These are phyloP conservation scores for Hirschfeldia incana DNA, from an alignment of 345 rosid species.

Conservation along the genomic window DNA sequence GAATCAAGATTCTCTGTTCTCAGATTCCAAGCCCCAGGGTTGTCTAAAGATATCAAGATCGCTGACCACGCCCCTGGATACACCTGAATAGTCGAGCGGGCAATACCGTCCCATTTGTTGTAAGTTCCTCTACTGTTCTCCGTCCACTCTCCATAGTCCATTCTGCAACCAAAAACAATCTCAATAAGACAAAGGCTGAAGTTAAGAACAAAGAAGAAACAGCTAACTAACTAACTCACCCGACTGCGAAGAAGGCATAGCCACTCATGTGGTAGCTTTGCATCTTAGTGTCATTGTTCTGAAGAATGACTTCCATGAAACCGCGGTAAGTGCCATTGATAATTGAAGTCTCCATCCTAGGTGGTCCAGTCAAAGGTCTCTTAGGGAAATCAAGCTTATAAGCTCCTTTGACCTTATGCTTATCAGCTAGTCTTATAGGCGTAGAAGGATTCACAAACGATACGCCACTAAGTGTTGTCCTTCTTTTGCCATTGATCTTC, in stretches of 20 bases:
- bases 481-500: conserved; percentile 63
- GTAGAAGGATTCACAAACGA: conserved; percentile 87
- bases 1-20: conserved; percentile 97
- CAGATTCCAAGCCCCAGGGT: conserved; percentile 95
- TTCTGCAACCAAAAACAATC: conserved; percentile 48
- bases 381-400: conserved; percentile 93
- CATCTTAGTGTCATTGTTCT: conserved; percentile 95
- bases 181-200: neutral
- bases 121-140: conserved; percentile 96
- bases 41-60: conserved; percentile 87
- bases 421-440: conserved; percentile 92
- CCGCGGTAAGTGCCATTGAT: conserved; percentile 95
- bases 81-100: conserved; percentile 89
- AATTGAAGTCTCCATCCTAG: conserved; percentile 67
- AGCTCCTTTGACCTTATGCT: conserved; percentile 71
- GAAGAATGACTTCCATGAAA: conserved; percentile 91
- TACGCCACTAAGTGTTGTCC: conserved; percentile 75
- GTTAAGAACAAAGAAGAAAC: neutral
- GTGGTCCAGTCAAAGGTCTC: conserved; percentile 73
- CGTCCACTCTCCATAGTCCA: conserved; percentile 99
- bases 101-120: conserved; percentile 98
- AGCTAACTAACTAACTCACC: conserved; percentile 50
- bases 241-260: conserved; percentile 90
- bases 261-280: conserved; percentile 93
- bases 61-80: conserved; percentile 98